Evolutionary conservation across 2,329 filamentous ascomycete species (phyloP).

Genomic region (Ceratocystis colombiana): DNA sequence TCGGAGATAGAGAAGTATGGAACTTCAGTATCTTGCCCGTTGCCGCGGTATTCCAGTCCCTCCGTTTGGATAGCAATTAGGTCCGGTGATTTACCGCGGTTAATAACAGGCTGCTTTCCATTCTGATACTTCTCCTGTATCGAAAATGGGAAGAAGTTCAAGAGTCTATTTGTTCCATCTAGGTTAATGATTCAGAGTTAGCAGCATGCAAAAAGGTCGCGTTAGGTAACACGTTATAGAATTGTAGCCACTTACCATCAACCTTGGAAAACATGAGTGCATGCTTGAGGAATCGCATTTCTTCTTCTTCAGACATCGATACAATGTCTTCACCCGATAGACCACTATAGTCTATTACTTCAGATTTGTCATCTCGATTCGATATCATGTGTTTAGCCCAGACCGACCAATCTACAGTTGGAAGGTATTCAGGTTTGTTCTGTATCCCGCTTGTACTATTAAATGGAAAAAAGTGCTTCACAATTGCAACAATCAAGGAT

Average conservation of each 20-base stretch:
- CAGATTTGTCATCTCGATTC: slow-evolving; percentile 28
- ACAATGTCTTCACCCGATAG: slow-evolving; percentile 54
- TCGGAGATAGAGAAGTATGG: slow-evolving; percentile 21
- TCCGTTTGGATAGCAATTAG: neutral
- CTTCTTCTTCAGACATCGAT: slow-evolving; percentile 47
- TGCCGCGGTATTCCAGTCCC: neutral
- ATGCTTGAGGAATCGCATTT: slow-evolving; percentile 55
- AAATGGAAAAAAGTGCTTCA: slow-evolving; percentile 72
- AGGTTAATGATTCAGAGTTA: neutral
- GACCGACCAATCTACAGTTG: slow-evolving; percentile 54
- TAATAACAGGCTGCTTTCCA: neutral
- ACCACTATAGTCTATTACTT: slow-evolving; percentile 38
- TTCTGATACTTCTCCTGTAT: neutral
- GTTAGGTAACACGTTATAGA: neutral
- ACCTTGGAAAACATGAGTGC: slow-evolving; percentile 29
- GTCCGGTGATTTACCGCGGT: neutral
- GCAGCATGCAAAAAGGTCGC: neutral
- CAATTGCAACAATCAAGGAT: slow-evolving; percentile 59
- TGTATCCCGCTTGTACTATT: slow-evolving; percentile 37
- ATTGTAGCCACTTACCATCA: slow-evolving; percentile 14
- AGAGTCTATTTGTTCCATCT: slow-evolving; percentile 14
- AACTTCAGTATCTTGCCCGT: neutral
- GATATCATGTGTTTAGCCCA: slow-evolving; percentile 41
- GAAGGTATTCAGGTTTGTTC: slow-evolving; percentile 27
- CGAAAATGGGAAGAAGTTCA: slow-evolving; percentile 20